Conservation (phyloP, 257 asterid species). For the Capsicum baccatum region DNA sequence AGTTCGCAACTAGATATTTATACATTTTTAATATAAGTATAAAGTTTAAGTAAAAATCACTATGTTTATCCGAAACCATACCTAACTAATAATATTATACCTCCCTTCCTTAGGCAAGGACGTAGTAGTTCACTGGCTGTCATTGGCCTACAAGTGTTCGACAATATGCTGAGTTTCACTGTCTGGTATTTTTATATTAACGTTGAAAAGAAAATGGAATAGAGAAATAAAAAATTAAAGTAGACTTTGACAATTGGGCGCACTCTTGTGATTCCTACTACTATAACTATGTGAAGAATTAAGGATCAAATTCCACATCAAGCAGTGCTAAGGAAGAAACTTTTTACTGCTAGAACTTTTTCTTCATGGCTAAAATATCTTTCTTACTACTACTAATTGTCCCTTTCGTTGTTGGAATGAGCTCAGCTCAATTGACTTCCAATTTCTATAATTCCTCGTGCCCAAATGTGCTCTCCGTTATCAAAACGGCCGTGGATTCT, state of each 20-base stretch:
- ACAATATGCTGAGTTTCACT: background rate
- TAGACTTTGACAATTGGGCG: background rate
- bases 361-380: background rate
- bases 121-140: background rate
- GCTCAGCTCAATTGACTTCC: conserved; percentile 5
- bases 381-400: background rate
- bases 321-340: background rate
- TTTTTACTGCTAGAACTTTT: background rate
- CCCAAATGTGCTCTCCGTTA: conserved; percentile 11
- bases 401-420: background rate
- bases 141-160: background rate
- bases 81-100: background rate
- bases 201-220: background rate
- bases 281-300: conserved; percentile 11
- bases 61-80: background rate
- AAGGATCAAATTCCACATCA: background rate
- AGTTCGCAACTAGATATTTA: background rate
- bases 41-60: background rate
- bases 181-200: background rate
- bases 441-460: conserved; percentile 12
- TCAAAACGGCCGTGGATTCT: conserved; percentile 21
- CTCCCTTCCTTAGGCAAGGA: background rate
- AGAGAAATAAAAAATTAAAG: background rate
- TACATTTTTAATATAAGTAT: background rate
- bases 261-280: background rate